phyloP scores from a whole-genome alignment of 768 basidiomycete genomes.

The Pisolithus sp. region DNA sequence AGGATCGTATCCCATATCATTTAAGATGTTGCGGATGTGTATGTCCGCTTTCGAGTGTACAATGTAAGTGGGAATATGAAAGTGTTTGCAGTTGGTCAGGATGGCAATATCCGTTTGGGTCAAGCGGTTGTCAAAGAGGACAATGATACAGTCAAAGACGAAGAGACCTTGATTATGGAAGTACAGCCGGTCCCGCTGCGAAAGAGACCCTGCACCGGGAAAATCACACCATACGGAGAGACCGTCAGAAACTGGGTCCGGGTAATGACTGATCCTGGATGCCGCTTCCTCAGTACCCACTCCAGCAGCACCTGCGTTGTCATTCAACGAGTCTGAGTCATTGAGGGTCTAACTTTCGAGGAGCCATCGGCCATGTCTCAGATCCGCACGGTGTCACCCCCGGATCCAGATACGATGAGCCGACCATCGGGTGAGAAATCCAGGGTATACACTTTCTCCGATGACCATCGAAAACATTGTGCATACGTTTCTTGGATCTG shows the following conservation, averaged over 20 bases:
- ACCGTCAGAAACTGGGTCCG: no score
- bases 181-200: conserved; percentile 20
- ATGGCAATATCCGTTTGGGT: conserved; percentile 8
- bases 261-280: not conserved
- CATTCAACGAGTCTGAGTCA: conserved; percentile 43
- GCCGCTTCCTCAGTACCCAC: conserved; percentile 22
- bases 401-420: conserved; percentile 84
- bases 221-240: no score
- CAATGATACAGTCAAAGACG: not conserved
- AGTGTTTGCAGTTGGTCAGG: conserved; percentile 8
- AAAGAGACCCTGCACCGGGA: not conserved
- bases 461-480: conserved; percentile 81
- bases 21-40: conserved; percentile 9
- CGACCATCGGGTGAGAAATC: conserved; percentile 86
- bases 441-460: conserved; percentile 89
- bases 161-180: conserved; percentile 23
- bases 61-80: conserved; percentile 11
- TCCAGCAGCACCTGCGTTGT: conserved; percentile 53
- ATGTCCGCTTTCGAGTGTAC: conserved; percentile 13
- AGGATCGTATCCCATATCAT: conserved; percentile 6
- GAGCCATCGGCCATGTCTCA: conserved; percentile 52
- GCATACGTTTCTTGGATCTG: conserved; percentile 78
- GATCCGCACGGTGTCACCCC: conserved; percentile 64
- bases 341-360: conserved; percentile 34
- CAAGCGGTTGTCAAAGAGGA: conserved; percentile 13